phyloP scores from a whole-genome alignment of 2,329 filamentous ascomycete genomes.

The Fusarium mexicanum region DNA sequence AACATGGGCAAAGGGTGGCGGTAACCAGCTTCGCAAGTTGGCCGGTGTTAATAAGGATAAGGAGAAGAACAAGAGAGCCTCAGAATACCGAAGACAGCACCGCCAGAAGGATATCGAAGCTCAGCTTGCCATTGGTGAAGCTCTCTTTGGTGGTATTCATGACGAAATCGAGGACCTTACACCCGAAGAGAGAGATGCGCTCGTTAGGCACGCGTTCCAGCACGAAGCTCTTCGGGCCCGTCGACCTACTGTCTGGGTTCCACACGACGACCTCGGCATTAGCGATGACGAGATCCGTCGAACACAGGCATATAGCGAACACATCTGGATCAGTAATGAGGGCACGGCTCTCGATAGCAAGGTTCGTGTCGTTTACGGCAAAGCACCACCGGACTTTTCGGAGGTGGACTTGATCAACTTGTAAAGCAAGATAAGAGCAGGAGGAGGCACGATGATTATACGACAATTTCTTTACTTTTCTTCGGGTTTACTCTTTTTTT shows the following conservation, averaged over 20 bases:
- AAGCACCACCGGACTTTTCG: slow-evolving; percentile 88
- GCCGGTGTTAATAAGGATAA: slow-evolving; percentile 43
- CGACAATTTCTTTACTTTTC: too few species aligned
- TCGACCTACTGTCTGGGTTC: slow-evolving; percentile 92
- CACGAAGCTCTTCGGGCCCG: slow-evolving; percentile 87
- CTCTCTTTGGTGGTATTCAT: slow-evolving; percentile 85
- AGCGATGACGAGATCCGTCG: slow-evolving; percentile 89
- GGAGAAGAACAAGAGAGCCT: slow-evolving; percentile 50
- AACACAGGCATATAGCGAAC: slow-evolving; percentile 78
- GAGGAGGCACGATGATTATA: too few species aligned
- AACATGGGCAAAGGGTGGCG: slow-evolving; percentile 54
- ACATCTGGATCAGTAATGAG: slow-evolving; percentile 94
- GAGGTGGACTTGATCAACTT: slow-evolving; percentile 87
- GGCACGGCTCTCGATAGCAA: slow-evolving; percentile 88
- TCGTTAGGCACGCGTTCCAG: slow-evolving; percentile 89
- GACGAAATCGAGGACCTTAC: slow-evolving; percentile 96
- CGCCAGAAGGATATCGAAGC: slow-evolving; percentile 73
- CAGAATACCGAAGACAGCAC: slow-evolving; percentile 59
- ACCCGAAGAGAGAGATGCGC: slow-evolving; percentile 84
- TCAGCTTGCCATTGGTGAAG: slow-evolving; percentile 78
- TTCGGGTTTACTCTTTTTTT: too few species aligned
- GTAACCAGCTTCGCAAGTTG: slow-evolving; percentile 59
- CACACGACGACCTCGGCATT: slow-evolving; percentile 87
- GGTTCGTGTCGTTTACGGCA: slow-evolving; percentile 82
- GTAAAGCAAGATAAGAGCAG: slow-evolving; percentile 47